These are phyloP conservation scores for Nannochloris sp. DNA, from an alignment of 139 green algal species.

Conservation along the genomic window DNA sequence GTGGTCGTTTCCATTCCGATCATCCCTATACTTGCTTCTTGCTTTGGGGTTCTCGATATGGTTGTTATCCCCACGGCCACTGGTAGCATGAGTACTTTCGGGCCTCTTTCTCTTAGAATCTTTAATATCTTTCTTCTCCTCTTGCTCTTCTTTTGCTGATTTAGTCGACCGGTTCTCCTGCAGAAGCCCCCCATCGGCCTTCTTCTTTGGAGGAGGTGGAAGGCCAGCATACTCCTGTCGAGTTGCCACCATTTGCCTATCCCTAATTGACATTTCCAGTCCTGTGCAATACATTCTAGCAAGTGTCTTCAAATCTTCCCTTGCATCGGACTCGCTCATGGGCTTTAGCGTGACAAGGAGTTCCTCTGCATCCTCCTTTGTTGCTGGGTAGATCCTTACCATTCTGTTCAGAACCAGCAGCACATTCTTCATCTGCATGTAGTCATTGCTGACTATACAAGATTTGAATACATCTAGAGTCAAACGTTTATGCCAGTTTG, in stretches of 20 bases:
- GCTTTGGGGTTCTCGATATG: too few species aligned
- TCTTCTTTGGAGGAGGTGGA: slow-evolving; percentile 7
- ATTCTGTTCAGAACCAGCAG: slow-evolving; percentile 42
- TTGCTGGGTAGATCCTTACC: slow-evolving; percentile 11
- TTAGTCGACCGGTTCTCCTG: not conserved
- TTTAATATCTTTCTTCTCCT: not conserved
- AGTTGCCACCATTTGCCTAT: slow-evolving; percentile 23
- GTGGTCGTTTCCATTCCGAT: too few species aligned
- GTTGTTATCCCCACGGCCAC: too few species aligned
- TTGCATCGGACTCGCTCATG: slow-evolving; percentile 28
- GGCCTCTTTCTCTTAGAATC: not conserved
- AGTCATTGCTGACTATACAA: slow-evolving; percentile 29
- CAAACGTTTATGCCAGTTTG: slow-evolving; percentile 28
- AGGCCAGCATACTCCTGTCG: slow-evolving; percentile 25
- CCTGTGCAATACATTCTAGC: slow-evolving; percentile 38
- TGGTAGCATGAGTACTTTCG: too few species aligned
- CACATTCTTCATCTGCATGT: slow-evolving; percentile 47
- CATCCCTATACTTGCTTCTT: too few species aligned
- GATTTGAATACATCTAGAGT: slow-evolving; percentile 21
- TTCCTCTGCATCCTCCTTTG: slow-evolving; percentile 1
- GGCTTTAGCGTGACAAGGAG: not conserved
- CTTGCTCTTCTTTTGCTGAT: not conserved
- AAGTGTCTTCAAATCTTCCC: slow-evolving; percentile 40
- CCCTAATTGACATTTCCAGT: slow-evolving; percentile 22
- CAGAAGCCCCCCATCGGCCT: not conserved